phyloP scores from a whole-genome alignment of 2,329 filamentous ascomycete species.

The Chaetoscypha palmicola region DNA sequence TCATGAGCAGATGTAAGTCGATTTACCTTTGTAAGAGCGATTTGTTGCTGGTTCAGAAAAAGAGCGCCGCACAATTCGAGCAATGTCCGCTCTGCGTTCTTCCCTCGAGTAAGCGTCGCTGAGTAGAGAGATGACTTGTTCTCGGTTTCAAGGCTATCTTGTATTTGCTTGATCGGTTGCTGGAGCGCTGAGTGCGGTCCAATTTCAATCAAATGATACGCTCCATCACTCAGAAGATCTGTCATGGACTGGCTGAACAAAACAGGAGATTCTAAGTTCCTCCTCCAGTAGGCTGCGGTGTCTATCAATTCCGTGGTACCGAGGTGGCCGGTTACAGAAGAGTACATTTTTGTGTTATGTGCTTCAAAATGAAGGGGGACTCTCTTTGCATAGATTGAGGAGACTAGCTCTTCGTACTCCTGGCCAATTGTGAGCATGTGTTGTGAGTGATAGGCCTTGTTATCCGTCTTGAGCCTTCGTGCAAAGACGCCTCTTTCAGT shows the following conservation, averaged over 20 bases:
- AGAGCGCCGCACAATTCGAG: conserved; percentile 10
- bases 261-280: conserved; percentile 12
- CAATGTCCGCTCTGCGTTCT: conserved; percentile 2
- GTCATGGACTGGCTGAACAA: conserved; percentile 7
- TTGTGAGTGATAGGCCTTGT: conserved; percentile 15
- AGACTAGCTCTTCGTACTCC: conserved; percentile 6
- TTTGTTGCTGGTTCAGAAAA: conserved; percentile 2
- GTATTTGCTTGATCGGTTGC: conserved; percentile 14
- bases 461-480: conserved; percentile 10
- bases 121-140: conserved; percentile 5
- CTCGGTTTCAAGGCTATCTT: not conserved
- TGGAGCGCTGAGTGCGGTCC: conserved; percentile 17
- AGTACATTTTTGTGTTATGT: conserved; percentile 2
- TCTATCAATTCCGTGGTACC: not conserved
- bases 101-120: conserved; percentile 8
- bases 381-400: not conserved
- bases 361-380: not conserved
- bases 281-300: conserved; percentile 9
- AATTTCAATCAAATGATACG: conserved; percentile 14
- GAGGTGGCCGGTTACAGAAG: conserved; percentile 6
- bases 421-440: conserved; percentile 5
- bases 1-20: not conserved
- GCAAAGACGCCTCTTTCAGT: conserved; percentile 14
- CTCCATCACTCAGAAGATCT: not conserved
- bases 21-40: conserved; percentile 9